Conservation (phyloP, 148 eudicot species). For the Suaeda aralocaspica region DNA sequence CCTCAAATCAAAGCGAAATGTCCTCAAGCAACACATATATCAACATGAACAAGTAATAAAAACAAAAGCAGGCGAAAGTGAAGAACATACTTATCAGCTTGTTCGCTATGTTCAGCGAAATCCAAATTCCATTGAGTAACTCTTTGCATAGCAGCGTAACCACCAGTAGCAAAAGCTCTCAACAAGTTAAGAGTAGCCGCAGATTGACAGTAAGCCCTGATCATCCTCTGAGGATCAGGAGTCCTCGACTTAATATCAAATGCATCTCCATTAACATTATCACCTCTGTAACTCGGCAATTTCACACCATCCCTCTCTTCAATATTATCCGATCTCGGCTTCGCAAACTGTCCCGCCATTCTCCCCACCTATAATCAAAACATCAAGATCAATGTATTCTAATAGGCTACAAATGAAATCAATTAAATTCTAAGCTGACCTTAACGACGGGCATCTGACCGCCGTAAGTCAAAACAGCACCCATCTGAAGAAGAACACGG, state of each 20-base stretch:
- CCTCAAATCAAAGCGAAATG: neutral
- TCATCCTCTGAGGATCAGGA: slow-evolving; percentile 90
- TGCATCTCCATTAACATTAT: slow-evolving; percentile 56
- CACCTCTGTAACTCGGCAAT: slow-evolving; percentile 65
- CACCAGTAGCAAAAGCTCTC: slow-evolving; percentile 94
- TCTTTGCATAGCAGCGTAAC: slow-evolving; percentile 91
- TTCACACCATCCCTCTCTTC: slow-evolving; percentile 66
- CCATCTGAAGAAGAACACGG: slow-evolving; percentile 57
- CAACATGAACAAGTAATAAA: slow-evolving; percentile 12
- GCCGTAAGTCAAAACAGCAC: slow-evolving; percentile 59
- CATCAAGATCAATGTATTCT: neutral
- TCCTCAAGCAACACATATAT: neutral
- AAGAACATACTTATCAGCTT: slow-evolving; percentile 73
- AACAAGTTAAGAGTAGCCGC: slow-evolving; percentile 84
- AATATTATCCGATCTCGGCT: slow-evolving; percentile 59
- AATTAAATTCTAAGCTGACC: slow-evolving; percentile 24
- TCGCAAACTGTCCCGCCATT: slow-evolving; percentile 96
- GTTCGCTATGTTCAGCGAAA: slow-evolving; percentile 80
- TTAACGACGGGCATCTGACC: slow-evolving; percentile 66
- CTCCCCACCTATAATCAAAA: slow-evolving; percentile 59
- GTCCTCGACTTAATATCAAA: slow-evolving; percentile 53
- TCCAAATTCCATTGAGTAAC: slow-evolving; percentile 84
- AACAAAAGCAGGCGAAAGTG: neutral
- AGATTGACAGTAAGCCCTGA: slow-evolving; percentile 87
- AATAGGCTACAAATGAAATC: too few relatives aligned